phyloP scores from a whole-genome alignment of 257 asterid genomes.

The Rehmannia glutinosa region DNA sequence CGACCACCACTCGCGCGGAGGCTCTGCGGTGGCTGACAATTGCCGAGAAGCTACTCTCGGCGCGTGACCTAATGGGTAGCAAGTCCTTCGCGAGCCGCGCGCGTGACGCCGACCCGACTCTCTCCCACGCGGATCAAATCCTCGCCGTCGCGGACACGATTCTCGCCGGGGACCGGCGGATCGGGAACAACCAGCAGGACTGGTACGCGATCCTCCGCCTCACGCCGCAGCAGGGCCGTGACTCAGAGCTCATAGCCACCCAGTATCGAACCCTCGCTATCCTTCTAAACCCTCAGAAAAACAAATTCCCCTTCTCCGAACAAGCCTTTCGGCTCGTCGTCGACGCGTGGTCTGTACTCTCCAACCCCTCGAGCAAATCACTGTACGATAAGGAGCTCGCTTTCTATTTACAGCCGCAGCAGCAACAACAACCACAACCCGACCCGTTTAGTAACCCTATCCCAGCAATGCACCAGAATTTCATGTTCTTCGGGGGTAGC shows the following conservation, averaged over 20 bases:
- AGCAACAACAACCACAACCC: slow-evolving; percentile 32
- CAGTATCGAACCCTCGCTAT: slow-evolving; percentile 67
- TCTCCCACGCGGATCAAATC: slow-evolving; percentile 71
- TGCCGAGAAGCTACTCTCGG: slow-evolving; percentile 77
- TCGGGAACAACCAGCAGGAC: slow-evolving; percentile 65
- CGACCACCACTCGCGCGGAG: slow-evolving; percentile 67
- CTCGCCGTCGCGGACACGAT: slow-evolving; percentile 86
- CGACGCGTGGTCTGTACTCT: slow-evolving; percentile 81
- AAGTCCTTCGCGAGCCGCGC: slow-evolving; percentile 91
- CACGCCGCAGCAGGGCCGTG: slow-evolving; percentile 52
- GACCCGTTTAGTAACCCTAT: slow-evolving; percentile 30
- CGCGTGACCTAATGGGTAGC: slow-evolving; percentile 82
- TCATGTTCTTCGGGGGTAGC: slow-evolving; percentile 42
- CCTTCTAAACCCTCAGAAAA: slow-evolving; percentile 64
- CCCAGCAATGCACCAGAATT: slow-evolving; percentile 49
- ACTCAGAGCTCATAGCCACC: slow-evolving; percentile 52
- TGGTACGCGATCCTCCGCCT: slow-evolving; percentile 80
- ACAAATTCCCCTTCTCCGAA: slow-evolving; percentile 66
- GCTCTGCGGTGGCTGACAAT: slow-evolving; percentile 81
- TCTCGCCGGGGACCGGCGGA: slow-evolving; percentile 70
- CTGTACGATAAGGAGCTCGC: slow-evolving; percentile 65
- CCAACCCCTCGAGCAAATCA: slow-evolving; percentile 59
- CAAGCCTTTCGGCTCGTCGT: slow-evolving; percentile 72
- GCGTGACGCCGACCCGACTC: slow-evolving; percentile 82
- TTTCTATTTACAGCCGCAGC: slow-evolving; percentile 34